Conservation (phyloP, 2,329 filamentous ascomycete species). For the Diaporthe vexans region DNA sequence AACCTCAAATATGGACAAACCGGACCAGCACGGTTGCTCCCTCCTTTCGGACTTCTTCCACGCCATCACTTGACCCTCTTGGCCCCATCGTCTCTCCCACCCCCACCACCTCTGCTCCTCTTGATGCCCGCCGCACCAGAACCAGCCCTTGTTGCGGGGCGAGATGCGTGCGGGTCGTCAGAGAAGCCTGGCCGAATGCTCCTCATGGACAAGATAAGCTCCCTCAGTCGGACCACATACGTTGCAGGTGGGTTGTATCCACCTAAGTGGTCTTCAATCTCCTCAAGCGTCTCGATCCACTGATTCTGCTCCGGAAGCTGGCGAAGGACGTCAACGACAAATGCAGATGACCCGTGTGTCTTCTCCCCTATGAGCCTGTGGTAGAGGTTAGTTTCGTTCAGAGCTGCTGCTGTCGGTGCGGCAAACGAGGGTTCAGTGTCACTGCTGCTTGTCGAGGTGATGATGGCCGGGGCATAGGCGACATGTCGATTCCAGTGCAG, state of each 20-base stretch:
- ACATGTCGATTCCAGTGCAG: conserved; percentile 41
- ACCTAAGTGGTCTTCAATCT: conserved; percentile 49
- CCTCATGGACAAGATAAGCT: conserved; percentile 49
- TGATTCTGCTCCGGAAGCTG: conserved; percentile 60
- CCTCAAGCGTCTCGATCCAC: conserved; percentile 56
- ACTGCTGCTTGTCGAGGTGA: not conserved
- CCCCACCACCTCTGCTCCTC: conserved; percentile 32
- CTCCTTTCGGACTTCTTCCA: not conserved
- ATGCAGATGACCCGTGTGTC: conserved; percentile 56
- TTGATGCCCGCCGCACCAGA: conserved; percentile 30
- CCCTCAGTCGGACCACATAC: conserved; percentile 50
- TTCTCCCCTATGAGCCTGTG: conserved; percentile 60
- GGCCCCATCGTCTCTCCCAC: conserved; percentile 37
- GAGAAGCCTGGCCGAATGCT: conserved; percentile 35
- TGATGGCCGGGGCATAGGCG: not conserved
- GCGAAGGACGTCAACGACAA: conserved; percentile 60
- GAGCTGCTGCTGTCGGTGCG: conserved; percentile 40
- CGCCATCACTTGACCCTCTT: conserved; percentile 39
- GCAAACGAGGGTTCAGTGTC: not conserved
- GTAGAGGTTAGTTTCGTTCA: conserved; percentile 63
- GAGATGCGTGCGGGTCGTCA: not conserved
- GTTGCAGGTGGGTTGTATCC: conserved; percentile 46
- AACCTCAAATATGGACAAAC: not conserved
- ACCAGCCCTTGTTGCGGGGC: conserved; percentile 25
- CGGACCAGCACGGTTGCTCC: not conserved